Evolutionary conservation across 129 eudicot species (phyloP), one percentile per base, ranked within the genome.

Genomic region (Glebionis coronaria): DNA sequence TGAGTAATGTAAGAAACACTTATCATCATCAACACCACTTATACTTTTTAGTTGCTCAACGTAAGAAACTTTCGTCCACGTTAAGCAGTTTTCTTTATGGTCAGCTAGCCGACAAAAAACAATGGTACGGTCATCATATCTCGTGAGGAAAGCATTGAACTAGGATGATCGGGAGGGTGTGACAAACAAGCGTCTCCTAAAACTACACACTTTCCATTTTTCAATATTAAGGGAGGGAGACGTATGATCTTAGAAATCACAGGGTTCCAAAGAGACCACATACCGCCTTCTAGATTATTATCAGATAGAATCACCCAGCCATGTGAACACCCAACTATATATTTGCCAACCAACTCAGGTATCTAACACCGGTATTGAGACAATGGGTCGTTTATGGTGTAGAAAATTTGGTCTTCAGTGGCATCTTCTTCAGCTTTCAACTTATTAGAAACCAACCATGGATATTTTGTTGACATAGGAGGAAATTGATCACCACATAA

Each of bases 261-360:
- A 1, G 60, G 35, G 21, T 55, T 55, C 28, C 60, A 55, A 20
- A 55, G 60, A 55, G 60, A 55, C 60, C 60, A 55, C 57, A 6
- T 5, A 53, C 16, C 16, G 2, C 4, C 8, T 2, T 5, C 21
- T 14, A 7, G 28, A n/a, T n/a, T n/a, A 18, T 20, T 4, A 28
- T 18, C 23, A 13, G n/a, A 55, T 4, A 55, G 60, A 55, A 55
- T 55, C 60, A 55, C 13, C 60, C 60, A 55, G 29, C 60, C 60
- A 7, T 19, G 28, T 12, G 20, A 55, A 55, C 27, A 55, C 60
- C 15, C 35, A 3, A 1, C 29, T 25, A 55, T 55, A 55, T 28
- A n/a, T n/a, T n/a, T n/a, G n/a, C n/a, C n/a, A n/a, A n/a, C n/a
- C n/a, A n/a, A n/a, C n/a, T n/a, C n/a, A n/a, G n/a, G n/a, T n/a